A percentile compares a stretch with the other conserved stretches of the same genome.
Conservation (phyloP, 2,329 filamentous ascomycete species). For the Rhinocladiella mackenziei region DNA sequence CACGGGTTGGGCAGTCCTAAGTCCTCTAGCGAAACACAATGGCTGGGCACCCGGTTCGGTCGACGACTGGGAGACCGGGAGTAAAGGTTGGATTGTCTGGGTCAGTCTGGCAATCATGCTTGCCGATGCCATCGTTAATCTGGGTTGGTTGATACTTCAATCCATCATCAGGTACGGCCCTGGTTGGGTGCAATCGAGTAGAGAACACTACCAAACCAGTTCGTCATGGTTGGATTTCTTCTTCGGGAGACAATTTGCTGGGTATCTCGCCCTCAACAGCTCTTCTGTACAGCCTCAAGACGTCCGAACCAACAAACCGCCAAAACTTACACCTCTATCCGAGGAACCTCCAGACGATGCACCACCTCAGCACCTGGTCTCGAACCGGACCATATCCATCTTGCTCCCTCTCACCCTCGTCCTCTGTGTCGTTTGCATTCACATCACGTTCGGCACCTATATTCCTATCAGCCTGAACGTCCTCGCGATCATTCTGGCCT, state of each 20-base stretch:
- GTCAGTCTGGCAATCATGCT: conserved; percentile 94
- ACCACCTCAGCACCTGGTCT: conserved; percentile 76
- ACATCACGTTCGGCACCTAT: conserved; percentile 74
- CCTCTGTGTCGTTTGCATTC: conserved; percentile 77
- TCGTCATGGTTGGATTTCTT: conserved; percentile 24
- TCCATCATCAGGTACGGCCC: conserved; percentile 54
- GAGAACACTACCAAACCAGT: conserved; percentile 19
- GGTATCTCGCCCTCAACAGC: conserved; percentile 16
- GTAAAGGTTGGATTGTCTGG: conserved; percentile 99
- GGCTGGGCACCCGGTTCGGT: conserved; percentile 90
- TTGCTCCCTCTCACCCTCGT: conserved; percentile 71
- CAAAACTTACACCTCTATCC: conserved; percentile 12
- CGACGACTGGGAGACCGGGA: conserved; percentile 83
- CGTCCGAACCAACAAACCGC: conserved; percentile 5
- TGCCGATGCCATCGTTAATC: conserved; percentile 82
- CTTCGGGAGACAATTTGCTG: conserved; percentile 13
- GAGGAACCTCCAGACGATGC: conserved; percentile 66
- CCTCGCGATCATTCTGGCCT: conserved; percentile 76
- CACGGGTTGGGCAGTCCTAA: conserved; percentile 85
- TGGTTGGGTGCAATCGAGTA: conserved; percentile 29
- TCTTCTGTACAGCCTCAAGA: background rate
- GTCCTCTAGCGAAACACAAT: conserved; percentile 76
- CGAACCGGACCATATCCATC: conserved; percentile 65
- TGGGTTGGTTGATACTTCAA: conserved; percentile 70
- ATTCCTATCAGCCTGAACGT: conserved; percentile 74